Evolutionary conservation across 768 basidiomycete genomes (phyloP).

Genomic region (Clitopilus passeckerianus): DNA sequence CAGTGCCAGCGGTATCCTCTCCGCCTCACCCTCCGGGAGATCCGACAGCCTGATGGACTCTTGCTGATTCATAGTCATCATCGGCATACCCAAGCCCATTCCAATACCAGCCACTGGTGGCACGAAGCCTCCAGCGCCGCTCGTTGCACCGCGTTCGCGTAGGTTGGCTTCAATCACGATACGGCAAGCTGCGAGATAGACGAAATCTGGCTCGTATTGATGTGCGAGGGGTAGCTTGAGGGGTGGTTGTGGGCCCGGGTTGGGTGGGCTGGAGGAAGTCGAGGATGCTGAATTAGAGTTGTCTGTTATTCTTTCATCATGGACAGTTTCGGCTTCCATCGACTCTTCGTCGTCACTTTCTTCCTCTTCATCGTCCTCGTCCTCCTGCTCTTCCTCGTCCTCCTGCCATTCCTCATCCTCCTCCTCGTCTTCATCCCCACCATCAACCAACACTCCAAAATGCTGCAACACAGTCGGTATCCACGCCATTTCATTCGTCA

Average conservation of each 20-base stretch:
- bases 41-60: not conserved
- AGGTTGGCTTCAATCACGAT: slow-evolving; percentile 49
- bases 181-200: slow-evolving; percentile 45
- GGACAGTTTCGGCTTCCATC: not conserved
- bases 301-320: slow-evolving; percentile 1
- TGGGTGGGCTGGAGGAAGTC: slow-evolving; percentile 7
- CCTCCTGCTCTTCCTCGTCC: slow-evolving; percentile 5
- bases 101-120: not conserved
- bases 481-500: slow-evolving; percentile 21
- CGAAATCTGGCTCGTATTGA: slow-evolving; percentile 36
- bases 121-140: slow-evolving; percentile 1
- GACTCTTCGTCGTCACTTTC: not conserved
- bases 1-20: not conserved
- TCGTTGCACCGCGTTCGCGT: slow-evolving; percentile 22
- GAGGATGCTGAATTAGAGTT: slow-evolving; percentile 7
- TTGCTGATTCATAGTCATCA: not conserved
- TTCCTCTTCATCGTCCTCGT: slow-evolving; percentile 9
- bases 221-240: slow-evolving; percentile 6
- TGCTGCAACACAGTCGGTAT: slow-evolving; percentile 28
- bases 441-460: not conserved
- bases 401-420: slow-evolving; percentile 9
- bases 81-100: not conserved
- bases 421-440: slow-evolving; percentile 13
- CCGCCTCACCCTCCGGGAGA: not conserved
- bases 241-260: slow-evolving; percentile 15